Percentiles rank a stretch among this genome's conserved stretches.
Evolutionary conservation across 2,329 filamentous ascomycete genomes (phyloP).

Genomic region (Proliferodiscus dingleyae): DNA sequence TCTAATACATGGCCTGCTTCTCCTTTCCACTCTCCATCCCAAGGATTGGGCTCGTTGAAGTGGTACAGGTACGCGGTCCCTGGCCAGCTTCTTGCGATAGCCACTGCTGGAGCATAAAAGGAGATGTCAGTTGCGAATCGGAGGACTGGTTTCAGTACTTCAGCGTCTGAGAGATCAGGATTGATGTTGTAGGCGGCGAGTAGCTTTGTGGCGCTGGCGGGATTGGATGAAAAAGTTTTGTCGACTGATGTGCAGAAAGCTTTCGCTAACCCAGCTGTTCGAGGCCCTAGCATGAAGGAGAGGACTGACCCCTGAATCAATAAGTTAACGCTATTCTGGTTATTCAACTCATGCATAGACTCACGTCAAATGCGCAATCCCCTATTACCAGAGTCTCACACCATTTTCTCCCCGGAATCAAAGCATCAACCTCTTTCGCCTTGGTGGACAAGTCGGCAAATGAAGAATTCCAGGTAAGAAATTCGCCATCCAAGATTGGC

Average conservation of each 20-base stretch:
- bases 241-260: conserved; percentile 32
- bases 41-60: conserved; percentile 45
- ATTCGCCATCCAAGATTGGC: conserved; percentile 40
- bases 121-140: conserved; percentile 41
- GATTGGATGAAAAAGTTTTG: conserved; percentile 16
- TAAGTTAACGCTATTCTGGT: not conserved
- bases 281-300: conserved; percentile 10
- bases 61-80: conserved; percentile 36
- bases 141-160: conserved; percentile 38
- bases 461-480: conserved; percentile 31
- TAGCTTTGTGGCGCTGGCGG: conserved; percentile 25
- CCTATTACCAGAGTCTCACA: conserved; percentile 43
- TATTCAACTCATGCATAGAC: conserved; percentile 20
- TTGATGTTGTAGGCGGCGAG: conserved; percentile 36
- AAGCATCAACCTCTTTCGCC: conserved; percentile 1
- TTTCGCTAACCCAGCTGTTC: conserved; percentile 28
- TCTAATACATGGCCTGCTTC: conserved; percentile 41
- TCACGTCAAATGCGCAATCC: conserved; percentile 43
- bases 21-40: conserved; percentile 39
- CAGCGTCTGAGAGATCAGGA: conserved; percentile 34
- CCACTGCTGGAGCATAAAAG: conserved; percentile 42
- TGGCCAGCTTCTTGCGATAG: conserved; percentile 29
- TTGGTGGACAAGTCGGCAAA: conserved; percentile 12
- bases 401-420: conserved; percentile 40
- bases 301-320: conserved; percentile 5